A percentile compares a stretch with the other conserved stretches of the same genome.
These are phyloP conservation scores for Yamadazyma ubonensis DNA, from an alignment of 805 yeast species.

Conservation along the genomic window DNA sequence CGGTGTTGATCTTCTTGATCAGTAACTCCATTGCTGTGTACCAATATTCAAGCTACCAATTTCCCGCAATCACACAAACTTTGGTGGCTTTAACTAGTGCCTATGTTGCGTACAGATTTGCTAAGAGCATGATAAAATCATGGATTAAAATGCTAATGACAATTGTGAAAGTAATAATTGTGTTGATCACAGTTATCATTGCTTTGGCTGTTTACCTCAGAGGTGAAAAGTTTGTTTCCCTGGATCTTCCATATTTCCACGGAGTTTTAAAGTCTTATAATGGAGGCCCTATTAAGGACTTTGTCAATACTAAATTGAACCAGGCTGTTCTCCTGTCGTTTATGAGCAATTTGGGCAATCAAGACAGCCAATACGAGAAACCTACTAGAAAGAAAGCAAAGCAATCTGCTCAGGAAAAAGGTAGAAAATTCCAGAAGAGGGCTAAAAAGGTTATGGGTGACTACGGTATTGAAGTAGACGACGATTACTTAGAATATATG, in stretches of 20 bases:
- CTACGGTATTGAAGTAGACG: slow-evolving; percentile 19
- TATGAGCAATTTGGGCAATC: slow-evolving; percentile 1
- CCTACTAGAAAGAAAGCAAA: slow-evolving; percentile 1
- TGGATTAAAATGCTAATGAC: slow-evolving; percentile 22
- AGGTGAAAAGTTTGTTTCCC: slow-evolving; percentile 22
- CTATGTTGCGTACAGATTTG: slow-evolving; percentile 21
- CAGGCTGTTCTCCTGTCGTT: slow-evolving; percentile 6
- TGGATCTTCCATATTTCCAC: slow-evolving; percentile 17
- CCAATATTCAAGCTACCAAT: slow-evolving; percentile 15
- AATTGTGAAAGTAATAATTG: slow-evolving; percentile 20
- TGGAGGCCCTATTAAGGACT: slow-evolving; percentile 8
- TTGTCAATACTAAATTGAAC: slow-evolving; percentile 7
- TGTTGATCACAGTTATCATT: slow-evolving; percentile 16
- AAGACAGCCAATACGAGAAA: background rate
- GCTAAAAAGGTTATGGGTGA: slow-evolving; percentile 15
- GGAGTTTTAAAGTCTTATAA: slow-evolving; percentile 6
- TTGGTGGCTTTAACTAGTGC: slow-evolving; percentile 15
- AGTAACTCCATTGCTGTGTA: slow-evolving; percentile 15
- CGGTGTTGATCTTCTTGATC: slow-evolving; percentile 15
- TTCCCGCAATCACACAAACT: slow-evolving; percentile 21
- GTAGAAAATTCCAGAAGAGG: slow-evolving; percentile 11
- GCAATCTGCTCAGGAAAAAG: slow-evolving; percentile 6
- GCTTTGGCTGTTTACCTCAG: slow-evolving; percentile 22
- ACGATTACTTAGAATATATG: slow-evolving; percentile 16
- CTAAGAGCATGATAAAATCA: slow-evolving; percentile 18